Base-by-base conservation (phyloP, 1,139 yeast species). In the Yarrowia galli region DNA sequence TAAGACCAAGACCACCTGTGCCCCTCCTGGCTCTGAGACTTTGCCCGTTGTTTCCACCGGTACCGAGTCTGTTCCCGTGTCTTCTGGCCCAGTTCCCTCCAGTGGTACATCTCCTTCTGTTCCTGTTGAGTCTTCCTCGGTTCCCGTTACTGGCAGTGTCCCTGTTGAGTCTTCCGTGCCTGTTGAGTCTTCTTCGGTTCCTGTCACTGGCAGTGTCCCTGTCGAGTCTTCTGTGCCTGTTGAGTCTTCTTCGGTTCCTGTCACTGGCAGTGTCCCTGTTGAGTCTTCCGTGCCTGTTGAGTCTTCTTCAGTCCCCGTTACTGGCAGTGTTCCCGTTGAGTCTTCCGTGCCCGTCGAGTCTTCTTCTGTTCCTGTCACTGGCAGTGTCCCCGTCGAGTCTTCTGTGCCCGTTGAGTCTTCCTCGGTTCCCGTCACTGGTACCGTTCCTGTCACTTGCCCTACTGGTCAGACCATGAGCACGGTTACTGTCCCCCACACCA, bases 1-100 rank as follows among this genome's bases (percentile, higher is more conserved):
- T 12, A 32, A 49, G 54, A 49, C 56, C 8, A n/a, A 32, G 40
- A 49, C 56, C 56, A 49, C 56, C 8, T 32, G 56, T 20, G 32
- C 43, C 16, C 38, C 38, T 28, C 32, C 58, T 22, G 58, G 43
- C 22, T 20, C 58, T 36, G 25, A 22, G 20, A 48, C 38, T n/a
- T 36, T 1, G 23, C 48, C 53, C 16, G 18, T 35, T 3, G 7
- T 9, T 25, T 28, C 53, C 16, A 48, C 53, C 3, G 35, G 48
- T 9, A 13, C 25, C 15, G 28, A 7, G 20, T 40, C 43, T n/a
- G 43, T 40, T 16, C 43, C 43, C n/a, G 43, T 40, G 2, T 40
- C 43, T n/a, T n/a, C 43, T 1, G 43, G 43, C n/a, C 43, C 43
- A n/a, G 10, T 20, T n/a, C 43, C 20, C 20, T 36, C 40, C 9